These are phyloP conservation scores for Eucalyptus marginata DNA, from an alignment of 345 rosid species.

Conservation along the genomic window DNA sequence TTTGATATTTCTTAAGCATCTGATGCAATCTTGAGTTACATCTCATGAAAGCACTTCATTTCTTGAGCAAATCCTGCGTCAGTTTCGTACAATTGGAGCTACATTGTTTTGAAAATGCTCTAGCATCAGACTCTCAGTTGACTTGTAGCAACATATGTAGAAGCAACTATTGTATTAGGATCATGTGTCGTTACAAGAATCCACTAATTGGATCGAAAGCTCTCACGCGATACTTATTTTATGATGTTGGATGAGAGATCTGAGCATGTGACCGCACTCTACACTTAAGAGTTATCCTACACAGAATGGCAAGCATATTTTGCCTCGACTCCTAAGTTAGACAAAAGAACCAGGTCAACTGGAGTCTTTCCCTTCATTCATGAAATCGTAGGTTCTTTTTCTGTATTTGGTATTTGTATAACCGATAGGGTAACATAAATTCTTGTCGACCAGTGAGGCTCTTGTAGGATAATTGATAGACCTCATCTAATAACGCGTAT, in stretches of 20 bases:
- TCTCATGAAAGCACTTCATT: background rate
- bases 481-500: background rate
- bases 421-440: background rate
- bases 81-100: background rate
- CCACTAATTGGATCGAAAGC: background rate
- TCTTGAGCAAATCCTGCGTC: background rate
- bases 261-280: too few relatives aligned
- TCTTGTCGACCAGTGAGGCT: accelerated
- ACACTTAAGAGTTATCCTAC: too few relatives aligned
- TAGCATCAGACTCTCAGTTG: background rate
- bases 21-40: background rate
- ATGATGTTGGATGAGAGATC: background rate
- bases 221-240: accelerated
- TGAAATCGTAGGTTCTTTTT: too few relatives aligned
- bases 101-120: background rate
- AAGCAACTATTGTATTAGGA: accelerated
- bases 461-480: background rate
- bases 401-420: background rate
- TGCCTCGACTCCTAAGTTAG: too few relatives aligned
- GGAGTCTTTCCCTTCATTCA: too few relatives aligned
- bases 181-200: background rate
- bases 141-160: background rate
- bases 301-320: too few relatives aligned
- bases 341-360: too few relatives aligned
- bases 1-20: background rate